Evolutionary conservation across 169 alveolate genomes (phyloP).

Genomic region (Babesia ovis): DNA sequence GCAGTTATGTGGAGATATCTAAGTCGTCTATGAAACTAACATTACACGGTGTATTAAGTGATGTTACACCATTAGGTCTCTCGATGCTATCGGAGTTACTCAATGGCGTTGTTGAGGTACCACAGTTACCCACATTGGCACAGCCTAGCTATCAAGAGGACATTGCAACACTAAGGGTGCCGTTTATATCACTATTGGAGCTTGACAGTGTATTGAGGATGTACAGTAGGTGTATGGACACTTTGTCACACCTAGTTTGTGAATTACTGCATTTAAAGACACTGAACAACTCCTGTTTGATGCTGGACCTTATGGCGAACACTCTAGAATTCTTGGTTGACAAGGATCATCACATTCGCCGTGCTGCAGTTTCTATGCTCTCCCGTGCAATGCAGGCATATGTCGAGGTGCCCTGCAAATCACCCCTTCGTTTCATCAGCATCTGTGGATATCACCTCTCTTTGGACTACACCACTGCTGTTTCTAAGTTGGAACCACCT

Average conservation of each 20-base stretch:
- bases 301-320: constrained; percentile 28
- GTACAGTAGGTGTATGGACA: constrained; percentile 30
- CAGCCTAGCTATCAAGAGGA: neutral
- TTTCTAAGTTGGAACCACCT: neutral
- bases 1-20: constrained; percentile 14
- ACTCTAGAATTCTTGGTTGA: constrained; percentile 27
- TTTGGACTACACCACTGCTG: neutral
- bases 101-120: neutral
- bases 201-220: constrained; percentile 10
- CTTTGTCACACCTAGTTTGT: constrained; percentile 8
- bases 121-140: neutral
- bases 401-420: constrained; percentile 13
- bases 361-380: constrained; percentile 24
- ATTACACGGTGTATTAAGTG: constrained; percentile 1
- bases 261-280: constrained; percentile 19
- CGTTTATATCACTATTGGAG: constrained; percentile 7
- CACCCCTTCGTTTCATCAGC: neutral
- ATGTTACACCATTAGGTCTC: neutral
- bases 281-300: constrained; percentile 14
- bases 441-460: constrained; percentile 18
- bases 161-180: neutral
- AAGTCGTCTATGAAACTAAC: neutral
- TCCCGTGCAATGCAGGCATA: constrained; percentile 7
- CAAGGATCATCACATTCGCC: constrained; percentile 19
- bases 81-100: neutral